Percentiles rank a stretch among this genome's conserved stretches.
Evolutionary conservation across 495 filamentous ascomycete species (phyloP).

Genomic region (Neurospora sp.): DNA sequence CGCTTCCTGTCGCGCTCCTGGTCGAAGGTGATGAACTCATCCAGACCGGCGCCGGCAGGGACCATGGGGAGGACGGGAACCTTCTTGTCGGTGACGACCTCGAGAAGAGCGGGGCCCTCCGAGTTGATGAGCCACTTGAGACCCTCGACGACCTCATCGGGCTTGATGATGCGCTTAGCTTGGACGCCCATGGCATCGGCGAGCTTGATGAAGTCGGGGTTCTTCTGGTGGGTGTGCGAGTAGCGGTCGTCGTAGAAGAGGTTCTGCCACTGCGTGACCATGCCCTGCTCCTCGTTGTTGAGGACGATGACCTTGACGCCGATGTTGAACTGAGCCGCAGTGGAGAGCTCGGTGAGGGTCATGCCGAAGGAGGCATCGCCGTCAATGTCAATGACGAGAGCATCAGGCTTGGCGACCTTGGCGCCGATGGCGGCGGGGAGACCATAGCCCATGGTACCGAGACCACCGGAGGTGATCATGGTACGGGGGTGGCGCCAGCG

Average conservation of each 20-base stretch:
- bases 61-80: slow-evolving; percentile 99
- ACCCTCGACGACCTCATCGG: slow-evolving; percentile 63
- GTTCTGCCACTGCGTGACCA: slow-evolving; percentile 95
- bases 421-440: slow-evolving; percentile 89
- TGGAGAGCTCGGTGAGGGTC: slow-evolving; percentile 88
- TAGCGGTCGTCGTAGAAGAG: slow-evolving; percentile 91
- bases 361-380: slow-evolving; percentile 96
- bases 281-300: slow-evolving; percentile 95
- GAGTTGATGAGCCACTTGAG: slow-evolving; percentile 82
- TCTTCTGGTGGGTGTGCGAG: slow-evolving; percentile 82
- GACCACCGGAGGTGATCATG: slow-evolving; percentile 83
- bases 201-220: slow-evolving; percentile 80
- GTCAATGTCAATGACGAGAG: slow-evolving; percentile 86
- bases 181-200: slow-evolving; percentile 76
- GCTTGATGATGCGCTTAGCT: slow-evolving; percentile 50
- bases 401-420: slow-evolving; percentile 78
- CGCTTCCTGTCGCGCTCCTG: slow-evolving; percentile 56
- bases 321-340: slow-evolving; percentile 84
- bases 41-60: slow-evolving; percentile 70
- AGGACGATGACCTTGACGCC: slow-evolving; percentile 84
- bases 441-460: slow-evolving; percentile 94
- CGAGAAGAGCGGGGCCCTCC: slow-evolving; percentile 66
- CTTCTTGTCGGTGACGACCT: slow-evolving; percentile 66
- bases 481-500: slow-evolving; percentile 79
- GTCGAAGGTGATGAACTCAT: slow-evolving; percentile 92